phyloP scores from a whole-genome alignment of 371 early-diverging fungal genomes.

The Mortierella sp. region DNA sequence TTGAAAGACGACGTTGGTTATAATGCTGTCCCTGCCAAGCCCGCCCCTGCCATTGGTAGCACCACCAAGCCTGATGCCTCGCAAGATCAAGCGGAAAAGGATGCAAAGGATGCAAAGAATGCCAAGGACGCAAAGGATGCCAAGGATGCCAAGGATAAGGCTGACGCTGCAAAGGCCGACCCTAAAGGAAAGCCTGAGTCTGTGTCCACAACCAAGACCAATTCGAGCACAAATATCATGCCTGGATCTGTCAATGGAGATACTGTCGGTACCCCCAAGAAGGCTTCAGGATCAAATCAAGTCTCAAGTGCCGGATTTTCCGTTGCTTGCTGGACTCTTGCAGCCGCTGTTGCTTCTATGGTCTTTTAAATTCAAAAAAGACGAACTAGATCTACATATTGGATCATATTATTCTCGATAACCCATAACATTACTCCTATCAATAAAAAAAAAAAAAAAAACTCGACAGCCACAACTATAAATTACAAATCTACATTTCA shows the following conservation, averaged over 20 bases:
- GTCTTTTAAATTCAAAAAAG: constrained; percentile 8
- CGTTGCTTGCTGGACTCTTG: constrained; percentile 32
- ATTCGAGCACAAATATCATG: not conserved
- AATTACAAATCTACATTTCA: no score
- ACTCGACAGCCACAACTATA: no score
- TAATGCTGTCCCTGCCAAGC: constrained; percentile 24
- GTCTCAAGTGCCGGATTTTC: constrained; percentile 9
- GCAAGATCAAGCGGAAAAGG: not conserved
- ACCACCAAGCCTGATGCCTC: constrained; percentile 1
- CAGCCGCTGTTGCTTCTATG: constrained; percentile 15
- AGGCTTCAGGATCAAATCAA: not conserved
- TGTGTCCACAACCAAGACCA: not conserved
- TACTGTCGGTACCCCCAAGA: not conserved
- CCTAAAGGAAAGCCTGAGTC: not conserved
- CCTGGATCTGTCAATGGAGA: not conserved
- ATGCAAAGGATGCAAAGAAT: not conserved
- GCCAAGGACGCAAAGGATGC: not conserved
- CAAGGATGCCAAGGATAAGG: not conserved
- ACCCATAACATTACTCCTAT: no score
- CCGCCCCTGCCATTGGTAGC: not conserved
- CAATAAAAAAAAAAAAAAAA: no score
- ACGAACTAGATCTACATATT: not conserved
- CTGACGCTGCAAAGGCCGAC: not conserved
- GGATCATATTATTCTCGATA: not conserved
- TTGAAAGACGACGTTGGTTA: constrained; percentile 33